A percentile compares a stretch with the other conserved stretches of the same genome.
These are phyloP conservation scores for Candida adriatica DNA, from an alignment of 805 yeast genomes.

Conservation along the genomic window DNA sequence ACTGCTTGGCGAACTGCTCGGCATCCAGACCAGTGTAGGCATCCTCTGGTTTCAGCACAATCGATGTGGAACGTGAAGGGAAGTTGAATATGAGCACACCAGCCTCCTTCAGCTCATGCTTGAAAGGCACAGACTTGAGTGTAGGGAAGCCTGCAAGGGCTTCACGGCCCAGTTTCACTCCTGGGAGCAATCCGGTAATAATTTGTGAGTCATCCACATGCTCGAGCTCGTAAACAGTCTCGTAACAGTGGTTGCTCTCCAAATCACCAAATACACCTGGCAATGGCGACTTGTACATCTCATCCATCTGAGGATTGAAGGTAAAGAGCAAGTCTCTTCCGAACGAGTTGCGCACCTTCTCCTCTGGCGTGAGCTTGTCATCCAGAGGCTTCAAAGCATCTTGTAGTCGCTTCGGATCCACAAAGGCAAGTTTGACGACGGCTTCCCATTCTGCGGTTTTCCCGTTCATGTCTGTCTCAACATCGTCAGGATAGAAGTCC, in stretches of 20 bases:
- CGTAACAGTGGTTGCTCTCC: slow-evolving; percentile 72
- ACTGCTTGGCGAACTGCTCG: slow-evolving; percentile 60
- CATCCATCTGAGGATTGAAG: slow-evolving; percentile 70
- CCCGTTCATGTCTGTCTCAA: slow-evolving; percentile 86
- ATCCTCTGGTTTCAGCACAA: slow-evolving; percentile 58
- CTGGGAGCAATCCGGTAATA: slow-evolving; percentile 53
- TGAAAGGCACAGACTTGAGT: slow-evolving; percentile 61
- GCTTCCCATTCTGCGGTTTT: slow-evolving; percentile 98
- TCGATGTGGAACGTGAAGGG: slow-evolving; percentile 77
- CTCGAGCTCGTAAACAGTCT: slow-evolving; percentile 48
- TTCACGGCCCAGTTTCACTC: slow-evolving; percentile 63
- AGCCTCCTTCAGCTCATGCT: slow-evolving; percentile 44
- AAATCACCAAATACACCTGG: slow-evolving; percentile 73
- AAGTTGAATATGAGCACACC: slow-evolving; percentile 76
- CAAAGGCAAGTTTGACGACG: slow-evolving; percentile 86
- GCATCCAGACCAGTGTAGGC: slow-evolving; percentile 46
- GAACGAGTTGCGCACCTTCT: slow-evolving; percentile 62
- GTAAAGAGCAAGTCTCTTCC: slow-evolving; percentile 65
- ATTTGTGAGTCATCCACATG: slow-evolving; percentile 30
- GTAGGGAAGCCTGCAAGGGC: slow-evolving; percentile 89
- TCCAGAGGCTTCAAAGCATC: slow-evolving; percentile 68
- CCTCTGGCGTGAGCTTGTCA: slow-evolving; percentile 57
- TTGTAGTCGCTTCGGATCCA: slow-evolving; percentile 70
- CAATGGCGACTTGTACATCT: slow-evolving; percentile 65
- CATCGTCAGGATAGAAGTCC: slow-evolving; percentile 87